Evolutionary conservation across 2,329 filamentous ascomycete genomes (phyloP), one percentile per base, ranked within the genome.

Genomic region (Epichloe gansuensis): DNA sequence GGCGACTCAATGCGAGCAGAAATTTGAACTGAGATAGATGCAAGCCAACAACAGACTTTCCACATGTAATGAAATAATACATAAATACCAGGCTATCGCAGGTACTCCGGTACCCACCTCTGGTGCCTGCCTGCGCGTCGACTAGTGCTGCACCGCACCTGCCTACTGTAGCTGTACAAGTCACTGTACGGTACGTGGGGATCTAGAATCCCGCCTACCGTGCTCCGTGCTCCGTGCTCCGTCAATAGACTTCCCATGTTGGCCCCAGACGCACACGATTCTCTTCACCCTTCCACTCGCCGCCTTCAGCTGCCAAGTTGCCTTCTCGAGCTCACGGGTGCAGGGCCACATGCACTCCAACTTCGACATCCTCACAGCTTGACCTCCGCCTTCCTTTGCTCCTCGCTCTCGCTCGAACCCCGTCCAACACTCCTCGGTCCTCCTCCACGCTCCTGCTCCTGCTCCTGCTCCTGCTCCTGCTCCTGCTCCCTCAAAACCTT

Each of bases 281-380:
- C 35, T 31, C 35, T 52, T 42, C 45, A 52, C 13, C 35, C 35
- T 41, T 47, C 48, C 35, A 38, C 13, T 38, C 47, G 31, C 31
- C 48, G 47, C 51, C 55, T 9, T 39, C 44, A 42, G 23, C 50
- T 34, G 25, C 17, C 45, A 48, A 44, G 46, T 28, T 50, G 15
- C 50, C 45, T 45, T 38, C 50, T 39, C 41, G 54, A 13, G 9
- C 41, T 52, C 43, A 45, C 54, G 53, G 56, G 56, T 57, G 55
- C 56, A 52, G 55, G 56, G 52, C 54, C 53, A 54, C 52, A 57
- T 60, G 58, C 59, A 58, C 54, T 48, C 55, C 52, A 50, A 38
- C n/a, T 46, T 28, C 3, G 41, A 21, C 28, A 41, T 48, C 31
- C 23, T 6, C 39, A 38, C 34, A 38, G 35, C 25, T 44, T 34